These are phyloP conservation scores for Malassezia sp. DNA, from an alignment of 1,284 basidiomycete genomes.

Conservation along the genomic window DNA sequence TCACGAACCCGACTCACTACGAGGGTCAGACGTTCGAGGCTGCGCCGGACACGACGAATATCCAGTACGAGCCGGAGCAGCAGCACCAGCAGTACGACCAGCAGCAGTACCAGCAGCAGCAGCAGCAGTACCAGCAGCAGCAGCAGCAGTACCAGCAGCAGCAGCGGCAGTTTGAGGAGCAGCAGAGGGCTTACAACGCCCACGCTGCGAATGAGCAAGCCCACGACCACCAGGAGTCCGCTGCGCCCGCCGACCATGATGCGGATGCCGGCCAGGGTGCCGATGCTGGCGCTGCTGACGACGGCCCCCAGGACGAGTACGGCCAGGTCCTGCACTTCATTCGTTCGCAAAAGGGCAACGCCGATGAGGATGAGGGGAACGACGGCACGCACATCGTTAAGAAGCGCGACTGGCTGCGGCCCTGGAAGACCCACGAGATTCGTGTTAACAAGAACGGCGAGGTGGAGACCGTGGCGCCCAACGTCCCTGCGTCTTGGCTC, in stretches of 20 bases:
- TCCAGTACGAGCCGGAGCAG: constrained; percentile 9
- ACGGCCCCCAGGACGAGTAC: constrained; percentile 44
- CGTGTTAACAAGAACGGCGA: constrained; percentile 47
- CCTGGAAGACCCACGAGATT: constrained; percentile 42
- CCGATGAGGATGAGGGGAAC: constrained; percentile 29
- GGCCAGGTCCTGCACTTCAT: constrained; percentile 40
- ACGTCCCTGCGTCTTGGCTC: constrained; percentile 47
- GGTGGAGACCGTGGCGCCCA: constrained; percentile 37
- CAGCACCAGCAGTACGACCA: background rate
- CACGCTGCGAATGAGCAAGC: constrained; percentile 2
- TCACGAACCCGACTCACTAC: constrained; percentile 11
- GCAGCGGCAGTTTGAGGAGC: background rate
- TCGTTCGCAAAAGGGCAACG: constrained; percentile 29
- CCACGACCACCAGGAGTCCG: background rate
- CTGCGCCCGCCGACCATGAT: background rate
- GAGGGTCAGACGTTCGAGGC: constrained; percentile 3
- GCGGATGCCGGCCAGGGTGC: constrained; percentile 16
- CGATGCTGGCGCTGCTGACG: constrained; percentile 24
- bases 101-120: background rate
- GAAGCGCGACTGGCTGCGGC: constrained; percentile 36
- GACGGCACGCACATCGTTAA: constrained; percentile 36
- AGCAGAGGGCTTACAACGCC: background rate
- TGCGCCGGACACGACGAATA: constrained; percentile 1
- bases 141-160: constrained; percentile 10
- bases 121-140: constrained; percentile 1